Evolutionary conservation across 371 early-diverging fungal genomes (phyloP).

Genomic region (Rhizopus arrhizus): DNA sequence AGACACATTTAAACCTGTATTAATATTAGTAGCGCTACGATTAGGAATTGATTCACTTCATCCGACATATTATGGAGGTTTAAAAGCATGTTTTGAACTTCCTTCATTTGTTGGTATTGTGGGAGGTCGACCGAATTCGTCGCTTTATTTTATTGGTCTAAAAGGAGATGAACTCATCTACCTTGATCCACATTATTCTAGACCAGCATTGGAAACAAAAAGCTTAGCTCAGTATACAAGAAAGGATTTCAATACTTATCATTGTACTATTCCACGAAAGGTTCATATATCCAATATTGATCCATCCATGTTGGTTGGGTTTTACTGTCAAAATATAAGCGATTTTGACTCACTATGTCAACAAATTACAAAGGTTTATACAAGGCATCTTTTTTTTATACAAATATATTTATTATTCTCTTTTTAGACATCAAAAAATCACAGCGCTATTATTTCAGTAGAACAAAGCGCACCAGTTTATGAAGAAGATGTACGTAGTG

Average conservation of each 20-base stretch:
- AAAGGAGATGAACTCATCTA: constrained; percentile 85
- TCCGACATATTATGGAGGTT: constrained; percentile 75
- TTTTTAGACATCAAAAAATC: constrained; percentile 40
- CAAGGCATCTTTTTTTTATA: not conserved
- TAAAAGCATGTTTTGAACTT: constrained; percentile 77
- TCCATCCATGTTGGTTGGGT: constrained; percentile 93
- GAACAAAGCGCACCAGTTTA: constrained; percentile 69
- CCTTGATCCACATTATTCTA: constrained; percentile 92
- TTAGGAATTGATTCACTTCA: constrained; percentile 88
- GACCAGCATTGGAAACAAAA: constrained; percentile 68
- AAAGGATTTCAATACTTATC: constrained; percentile 79
- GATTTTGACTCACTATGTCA: constrained; percentile 71
- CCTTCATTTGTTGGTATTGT: constrained; percentile 88
- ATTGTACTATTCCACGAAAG: constrained; percentile 76
- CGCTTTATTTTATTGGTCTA: constrained; percentile 88
- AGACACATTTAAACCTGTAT: constrained; percentile 57
- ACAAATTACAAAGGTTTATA: constrained; percentile 49
- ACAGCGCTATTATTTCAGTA: constrained; percentile 70
- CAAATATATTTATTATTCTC: not conserved
- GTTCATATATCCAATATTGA: constrained; percentile 79
- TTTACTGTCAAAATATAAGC: constrained; percentile 70
- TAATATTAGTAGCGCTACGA: constrained; percentile 86
- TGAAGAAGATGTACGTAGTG: constrained; percentile 62
- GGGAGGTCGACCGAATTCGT: constrained; percentile 94
- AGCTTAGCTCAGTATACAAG: constrained; percentile 48